Percentiles rank a stretch among this genome's conserved stretches.
Evolutionary conservation across 176 grass and related monocot species (phyloP).

Genomic region (Rhynchospora pubera): DNA sequence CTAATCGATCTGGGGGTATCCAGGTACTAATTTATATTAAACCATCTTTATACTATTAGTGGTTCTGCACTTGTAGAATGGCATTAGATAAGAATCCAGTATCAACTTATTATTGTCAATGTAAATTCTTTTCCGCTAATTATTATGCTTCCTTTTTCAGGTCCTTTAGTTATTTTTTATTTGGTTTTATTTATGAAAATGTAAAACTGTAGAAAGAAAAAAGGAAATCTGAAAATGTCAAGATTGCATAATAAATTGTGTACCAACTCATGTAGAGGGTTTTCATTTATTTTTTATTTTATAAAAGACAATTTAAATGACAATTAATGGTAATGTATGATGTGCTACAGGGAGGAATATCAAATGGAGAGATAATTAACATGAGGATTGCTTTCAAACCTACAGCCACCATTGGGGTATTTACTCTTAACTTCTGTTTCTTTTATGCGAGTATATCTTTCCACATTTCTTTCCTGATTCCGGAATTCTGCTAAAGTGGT

Average conservation of each 20-base stretch:
- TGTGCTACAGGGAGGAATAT: slow-evolving; percentile 82
- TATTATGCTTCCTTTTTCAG: slow-evolving; percentile 10
- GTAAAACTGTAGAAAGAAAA: not conserved
- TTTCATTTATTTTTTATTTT: not conserved
- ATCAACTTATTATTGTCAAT: not conserved
- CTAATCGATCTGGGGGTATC: slow-evolving; percentile 90
- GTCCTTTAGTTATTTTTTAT: not conserved
- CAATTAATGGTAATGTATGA: slow-evolving; percentile 23
- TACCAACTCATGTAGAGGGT: not conserved
- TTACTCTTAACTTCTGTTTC: slow-evolving; percentile 26
- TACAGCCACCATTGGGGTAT: slow-evolving; percentile 83
- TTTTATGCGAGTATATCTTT: not conserved
- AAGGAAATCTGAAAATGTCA: not conserved
- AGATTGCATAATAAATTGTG: not conserved
- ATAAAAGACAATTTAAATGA: not conserved
- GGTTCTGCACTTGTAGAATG: not conserved
- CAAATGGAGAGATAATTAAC: slow-evolving; percentile 93
- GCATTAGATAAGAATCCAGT: not conserved
- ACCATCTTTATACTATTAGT: not conserved
- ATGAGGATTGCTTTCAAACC: slow-evolving; percentile 99
- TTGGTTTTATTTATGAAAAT: not conserved
- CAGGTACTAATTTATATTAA: slow-evolving; percentile 47
- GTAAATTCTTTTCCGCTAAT: slow-evolving; percentile 1
- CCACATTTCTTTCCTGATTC: not conserved
- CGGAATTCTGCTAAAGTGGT: not conserved